Base-by-base conservation (phyloP, 257 asterid species). In the Plantago ovata region DNA sequence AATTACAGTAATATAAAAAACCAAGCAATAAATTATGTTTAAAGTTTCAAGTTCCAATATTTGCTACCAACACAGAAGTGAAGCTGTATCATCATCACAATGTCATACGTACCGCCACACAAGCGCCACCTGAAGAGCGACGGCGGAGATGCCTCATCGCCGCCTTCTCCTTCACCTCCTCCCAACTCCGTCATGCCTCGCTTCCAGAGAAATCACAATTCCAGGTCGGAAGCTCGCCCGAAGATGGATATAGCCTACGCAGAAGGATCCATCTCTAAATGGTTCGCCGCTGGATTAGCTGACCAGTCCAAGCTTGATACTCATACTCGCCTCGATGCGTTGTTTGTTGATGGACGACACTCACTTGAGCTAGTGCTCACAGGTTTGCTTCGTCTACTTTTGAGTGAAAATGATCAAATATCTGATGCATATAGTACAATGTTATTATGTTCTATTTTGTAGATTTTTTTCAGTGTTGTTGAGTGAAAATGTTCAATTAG, bases 251-350 rank as follows among this genome's bases (percentile, higher is more conserved):
- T 68, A 15, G 14, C 59, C 22, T 77, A 61, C 47, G 78, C 69
- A 13, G 53, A 66, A 9, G 43, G 43, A 61, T 69, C 81, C 13
- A 64, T 68, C 43, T 60, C 64, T 2, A 81, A 41, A 68, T 81
- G 88, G 88, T 78, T 81, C 68, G 66, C 73, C 2, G 79, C 73
- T 70, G 82, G 83, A 36, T 60, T 76, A 66, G 55, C 62, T 21
- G 72, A 77, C 52, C 63, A 46, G n/a, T 22, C 72, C 46, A 66
- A 33, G 65, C 38, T 78, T 63, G 44, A 60, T 33, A 39, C 51
- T 23, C 38, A 65, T 39, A 65, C 76, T 0, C 60, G 61, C 18
- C 73, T 81, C 33, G 69, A 72, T 33, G 68, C 77, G 2, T 24
- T 70, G 66, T 56, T 64, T 13, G 24, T 57, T 21, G 36, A 28